phyloP scores from a whole-genome alignment of 179 eudicot genomes.

The Amaranthus tricolor region DNA sequence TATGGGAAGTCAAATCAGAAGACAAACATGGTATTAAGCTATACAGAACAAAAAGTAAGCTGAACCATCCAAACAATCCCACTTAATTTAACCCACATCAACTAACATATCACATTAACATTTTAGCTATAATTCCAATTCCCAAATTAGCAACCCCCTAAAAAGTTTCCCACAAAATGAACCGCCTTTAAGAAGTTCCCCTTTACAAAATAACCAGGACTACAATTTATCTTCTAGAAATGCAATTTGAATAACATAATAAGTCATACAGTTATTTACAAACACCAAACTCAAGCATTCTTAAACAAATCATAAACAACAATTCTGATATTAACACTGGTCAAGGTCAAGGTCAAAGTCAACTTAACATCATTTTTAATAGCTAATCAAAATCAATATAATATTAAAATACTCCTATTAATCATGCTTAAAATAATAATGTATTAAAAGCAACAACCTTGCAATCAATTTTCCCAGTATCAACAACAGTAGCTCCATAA shows the following conservation, averaged over 20 bases:
- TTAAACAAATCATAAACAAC: slow-evolving; percentile 15
- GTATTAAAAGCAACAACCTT: slow-evolving; percentile 32
- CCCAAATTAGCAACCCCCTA: not conserved
- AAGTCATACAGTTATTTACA: not conserved
- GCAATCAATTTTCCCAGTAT: slow-evolving; percentile 41
- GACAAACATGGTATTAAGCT: not conserved
- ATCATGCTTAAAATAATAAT: slow-evolving; percentile 10
- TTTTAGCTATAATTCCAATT: not conserved
- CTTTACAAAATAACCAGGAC: not conserved
- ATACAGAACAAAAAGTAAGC: not conserved
- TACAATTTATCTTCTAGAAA: not conserved
- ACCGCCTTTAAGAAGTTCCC: not conserved
- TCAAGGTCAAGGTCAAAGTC: slow-evolving; percentile 28
- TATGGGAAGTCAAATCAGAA: not conserved
- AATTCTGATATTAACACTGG: slow-evolving; percentile 1
- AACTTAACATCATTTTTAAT: slow-evolving; percentile 6
- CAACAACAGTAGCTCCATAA: slow-evolving; percentile 24
- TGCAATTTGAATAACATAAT: not conserved
- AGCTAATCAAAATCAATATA: not conserved
- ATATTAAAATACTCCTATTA: slow-evolving; percentile 12
- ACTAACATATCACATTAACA: too few species aligned
- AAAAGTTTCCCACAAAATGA: not conserved
- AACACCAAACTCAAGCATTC: slow-evolving; percentile 5
- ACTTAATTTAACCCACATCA: not conserved
- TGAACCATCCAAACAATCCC: not conserved